phyloP scores from a whole-genome alignment of 495 filamentous ascomycete genomes.

The Lichina pygmaea region DNA sequence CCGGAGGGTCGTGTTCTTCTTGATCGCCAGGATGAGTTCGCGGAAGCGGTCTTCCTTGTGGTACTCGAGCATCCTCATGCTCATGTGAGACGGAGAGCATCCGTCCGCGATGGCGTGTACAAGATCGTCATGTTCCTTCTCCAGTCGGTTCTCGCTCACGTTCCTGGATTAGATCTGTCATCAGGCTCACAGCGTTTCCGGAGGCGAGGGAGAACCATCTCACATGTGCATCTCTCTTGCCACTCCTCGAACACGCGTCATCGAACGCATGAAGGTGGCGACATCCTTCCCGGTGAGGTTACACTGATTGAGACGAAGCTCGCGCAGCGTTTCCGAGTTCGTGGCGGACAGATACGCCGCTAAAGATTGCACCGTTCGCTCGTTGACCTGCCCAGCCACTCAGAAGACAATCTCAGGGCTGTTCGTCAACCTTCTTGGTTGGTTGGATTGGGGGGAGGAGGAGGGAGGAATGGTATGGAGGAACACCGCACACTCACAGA shows the following conservation, averaged over 20 bases:
- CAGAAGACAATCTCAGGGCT: too few relatives aligned
- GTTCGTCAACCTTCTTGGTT: neutral
- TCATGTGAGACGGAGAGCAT: slow-evolving; percentile 41
- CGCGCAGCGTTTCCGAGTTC: slow-evolving; percentile 35
- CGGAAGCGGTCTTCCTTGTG: slow-evolving; percentile 50
- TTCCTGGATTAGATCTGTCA: slow-evolving; percentile 9
- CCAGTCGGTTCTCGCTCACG: slow-evolving; percentile 60
- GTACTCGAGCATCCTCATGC: slow-evolving; percentile 71
- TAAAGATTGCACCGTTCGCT: slow-evolving; percentile 28
- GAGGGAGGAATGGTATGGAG: too few relatives aligned
- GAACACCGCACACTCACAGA: slow-evolving; percentile 20
- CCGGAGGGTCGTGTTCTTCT: slow-evolving; percentile 41
- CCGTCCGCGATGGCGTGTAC: slow-evolving; percentile 36
- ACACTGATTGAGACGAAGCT: slow-evolving; percentile 53
- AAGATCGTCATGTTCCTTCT: slow-evolving; percentile 40
- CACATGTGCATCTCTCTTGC: slow-evolving; percentile 41
- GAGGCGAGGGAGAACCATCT: neutral
- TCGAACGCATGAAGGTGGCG: slow-evolving; percentile 50
- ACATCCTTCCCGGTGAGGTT: slow-evolving; percentile 52
- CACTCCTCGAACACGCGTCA: slow-evolving; percentile 23
- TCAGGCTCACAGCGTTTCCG: neutral
- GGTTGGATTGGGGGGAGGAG: neutral
- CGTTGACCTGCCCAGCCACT: slow-evolving; percentile 16
- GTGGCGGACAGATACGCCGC: slow-evolving; percentile 33
- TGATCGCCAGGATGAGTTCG: slow-evolving; percentile 41